These are phyloP conservation scores for Phlebopus sp. DNA, from an alignment of 1,284 basidiomycete genomes.

Conservation along the genomic window DNA sequence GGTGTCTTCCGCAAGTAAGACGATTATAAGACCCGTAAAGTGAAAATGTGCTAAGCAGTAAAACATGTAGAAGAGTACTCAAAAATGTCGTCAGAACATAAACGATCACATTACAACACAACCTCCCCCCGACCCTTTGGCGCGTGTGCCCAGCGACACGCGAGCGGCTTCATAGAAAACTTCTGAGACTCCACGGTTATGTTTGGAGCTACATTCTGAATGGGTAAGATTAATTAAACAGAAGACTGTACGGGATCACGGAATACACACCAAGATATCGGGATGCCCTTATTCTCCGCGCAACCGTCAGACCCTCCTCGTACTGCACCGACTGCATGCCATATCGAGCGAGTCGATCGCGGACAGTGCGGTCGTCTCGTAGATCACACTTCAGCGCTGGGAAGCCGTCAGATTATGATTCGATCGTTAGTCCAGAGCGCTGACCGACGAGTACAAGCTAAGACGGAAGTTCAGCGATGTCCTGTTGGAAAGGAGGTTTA, in stretches of 20 bases:
- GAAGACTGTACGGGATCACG: background rate
- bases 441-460: constrained; percentile 85
- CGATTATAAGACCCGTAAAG: constrained; percentile 7
- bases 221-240: background rate
- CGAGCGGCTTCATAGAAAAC: constrained; percentile 89
- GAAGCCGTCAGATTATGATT: constrained; percentile 11
- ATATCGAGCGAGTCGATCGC: constrained; percentile 66
- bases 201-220: constrained; percentile 93
- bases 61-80: constrained; percentile 3
- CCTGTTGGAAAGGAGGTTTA: constrained; percentile 4
- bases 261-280: constrained; percentile 78
- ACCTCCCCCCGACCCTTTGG: constrained; percentile 59
- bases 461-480: constrained; percentile 10
- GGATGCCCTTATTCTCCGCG: constrained; percentile 86
- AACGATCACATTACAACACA: constrained; percentile 55
- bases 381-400: constrained; percentile 93
- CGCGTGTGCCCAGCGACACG: constrained; percentile 72
- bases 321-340: constrained; percentile 78
- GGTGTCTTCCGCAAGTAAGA: too few species aligned
- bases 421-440: constrained; percentile 30
- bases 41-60: constrained; percentile 14
- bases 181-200: constrained; percentile 90
- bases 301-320: constrained; percentile 85
- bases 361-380: constrained; percentile 70
- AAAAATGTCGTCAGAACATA: background rate